A percentile compares a stretch with the other conserved stretches of the same genome.
Evolutionary conservation across 2,329 filamentous ascomycete genomes (phyloP).

Genomic region (Elsinoe batatas): DNA sequence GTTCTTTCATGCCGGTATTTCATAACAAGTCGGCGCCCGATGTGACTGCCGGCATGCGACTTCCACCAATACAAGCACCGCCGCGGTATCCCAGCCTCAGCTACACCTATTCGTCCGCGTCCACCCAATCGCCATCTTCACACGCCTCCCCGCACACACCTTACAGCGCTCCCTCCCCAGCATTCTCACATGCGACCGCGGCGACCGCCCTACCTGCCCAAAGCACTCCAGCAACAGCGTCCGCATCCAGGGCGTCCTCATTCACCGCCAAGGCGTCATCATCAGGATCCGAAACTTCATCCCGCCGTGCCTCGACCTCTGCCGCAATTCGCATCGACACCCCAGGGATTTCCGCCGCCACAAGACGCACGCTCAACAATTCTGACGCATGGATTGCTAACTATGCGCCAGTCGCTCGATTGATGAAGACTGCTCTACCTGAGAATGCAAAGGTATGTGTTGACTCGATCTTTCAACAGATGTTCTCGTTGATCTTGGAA

Average conservation of each 20-base stretch:
- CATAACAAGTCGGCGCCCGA: not conserved
- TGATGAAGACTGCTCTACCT: constrained; percentile 96
- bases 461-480: too few relatives aligned
- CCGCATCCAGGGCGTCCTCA: not conserved
- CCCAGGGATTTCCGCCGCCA: constrained; percentile 14
- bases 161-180: not conserved
- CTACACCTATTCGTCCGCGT: not conserved
- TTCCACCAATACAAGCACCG: not conserved
- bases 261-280: not conserved
- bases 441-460: constrained; percentile 84
- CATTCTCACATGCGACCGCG: not conserved
- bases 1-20: not conserved
- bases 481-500: too few relatives aligned
- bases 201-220: not conserved
- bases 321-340: not conserved
- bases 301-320: not conserved
- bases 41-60: not conserved
- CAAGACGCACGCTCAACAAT: constrained; percentile 23
- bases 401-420: constrained; percentile 90
- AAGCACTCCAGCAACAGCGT: not conserved
- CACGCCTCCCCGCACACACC: not conserved
- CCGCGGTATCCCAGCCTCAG: not conserved
- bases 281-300: not conserved
- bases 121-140: not conserved
- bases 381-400: constrained; percentile 91